phyloP scores from a whole-genome alignment of 306 rosid genomes.

The Neltuma alba region DNA sequence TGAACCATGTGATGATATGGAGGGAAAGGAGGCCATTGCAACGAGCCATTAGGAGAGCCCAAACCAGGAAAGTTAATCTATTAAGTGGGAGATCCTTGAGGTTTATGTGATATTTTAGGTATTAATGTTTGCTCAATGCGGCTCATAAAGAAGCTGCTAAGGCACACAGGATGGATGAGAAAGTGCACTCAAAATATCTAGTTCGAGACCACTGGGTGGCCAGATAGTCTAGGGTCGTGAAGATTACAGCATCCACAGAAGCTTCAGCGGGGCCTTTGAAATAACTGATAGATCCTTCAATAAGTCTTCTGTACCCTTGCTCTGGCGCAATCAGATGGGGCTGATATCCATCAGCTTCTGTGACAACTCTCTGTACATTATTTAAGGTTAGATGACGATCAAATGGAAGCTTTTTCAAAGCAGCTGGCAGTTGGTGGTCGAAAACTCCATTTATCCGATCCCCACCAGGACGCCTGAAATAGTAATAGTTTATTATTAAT shows the following conservation, averaged over 20 bases:
- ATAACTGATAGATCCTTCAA: conserved; percentile 89
- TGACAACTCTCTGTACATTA: conserved; percentile 92
- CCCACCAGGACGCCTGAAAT: conserved; percentile 94
- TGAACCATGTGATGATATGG: neutral
- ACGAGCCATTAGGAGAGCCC: neutral
- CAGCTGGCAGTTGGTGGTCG: conserved; percentile 96
- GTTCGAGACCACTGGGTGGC: neutral
- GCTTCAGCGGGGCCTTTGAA: conserved; percentile 99
- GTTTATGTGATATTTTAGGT: neutral
- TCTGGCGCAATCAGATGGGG: conserved; percentile 99
- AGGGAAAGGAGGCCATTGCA: neutral
- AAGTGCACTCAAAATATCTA: neutral
- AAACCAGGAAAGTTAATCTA: neutral
- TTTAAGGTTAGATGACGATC: conserved; percentile 89
- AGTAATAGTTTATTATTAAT: conserved; percentile 15
- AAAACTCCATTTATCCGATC: conserved; percentile 97
- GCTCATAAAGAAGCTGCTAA: neutral
- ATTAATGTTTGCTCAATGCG: neutral
- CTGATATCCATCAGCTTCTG: conserved; percentile 99
- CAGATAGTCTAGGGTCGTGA: conserved; percentile 23
- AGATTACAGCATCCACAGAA: conserved; percentile 95
- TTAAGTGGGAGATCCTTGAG: neutral
- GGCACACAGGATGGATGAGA: neutral
- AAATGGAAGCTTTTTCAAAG: conserved; percentile 90
- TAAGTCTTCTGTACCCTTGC: conserved; percentile 97